Percentiles rank a stretch among this genome's conserved stretches.
phyloP scores from a whole-genome alignment of 768 basidiomycete species.

The Fistulinella prunicolor region DNA sequence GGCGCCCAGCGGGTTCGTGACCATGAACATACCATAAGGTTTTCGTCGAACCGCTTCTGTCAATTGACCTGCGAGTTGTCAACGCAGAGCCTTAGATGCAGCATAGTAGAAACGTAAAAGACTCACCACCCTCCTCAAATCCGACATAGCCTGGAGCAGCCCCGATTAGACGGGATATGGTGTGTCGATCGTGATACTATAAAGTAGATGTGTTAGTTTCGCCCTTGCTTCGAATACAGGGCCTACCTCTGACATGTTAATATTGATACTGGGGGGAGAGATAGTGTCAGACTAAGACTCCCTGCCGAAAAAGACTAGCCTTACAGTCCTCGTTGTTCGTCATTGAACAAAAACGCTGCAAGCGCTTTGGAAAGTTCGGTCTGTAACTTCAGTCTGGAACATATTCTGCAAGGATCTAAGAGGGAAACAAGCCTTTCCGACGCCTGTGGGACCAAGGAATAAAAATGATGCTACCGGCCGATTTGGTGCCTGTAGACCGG shows the following conservation, averaged over 20 bases:
- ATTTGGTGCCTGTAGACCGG: constrained; percentile 85
- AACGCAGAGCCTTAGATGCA: neutral
- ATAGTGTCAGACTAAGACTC: neutral
- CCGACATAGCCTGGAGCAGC: constrained; percentile 91
- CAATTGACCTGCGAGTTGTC: constrained; percentile 43
- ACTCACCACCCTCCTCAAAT: constrained; percentile 64
- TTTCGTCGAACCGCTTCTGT: constrained; percentile 63
- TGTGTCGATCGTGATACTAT: constrained; percentile 90
- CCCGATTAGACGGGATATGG: constrained; percentile 86
- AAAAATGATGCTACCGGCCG: constrained; percentile 91
- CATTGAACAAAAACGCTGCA: constrained; percentile 85
- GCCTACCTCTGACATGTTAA: constrained; percentile 86
- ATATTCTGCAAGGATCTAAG: neutral
- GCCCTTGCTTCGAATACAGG: neutral
- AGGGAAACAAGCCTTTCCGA: constrained; percentile 59
- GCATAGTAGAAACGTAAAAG: neutral
- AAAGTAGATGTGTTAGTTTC: neutral
- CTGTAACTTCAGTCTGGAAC: constrained; percentile 25
- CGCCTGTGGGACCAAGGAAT: constrained; percentile 86
- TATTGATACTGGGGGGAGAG: constrained; percentile 60
- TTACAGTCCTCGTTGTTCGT: constrained; percentile 81
- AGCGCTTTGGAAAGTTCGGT: constrained; percentile 89
- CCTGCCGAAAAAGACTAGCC: constrained; percentile 23
- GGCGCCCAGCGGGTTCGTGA: neutral
- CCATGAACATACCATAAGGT: constrained; percentile 45